phyloP scores from a whole-genome alignment of 78 protist genomes.

The Pigoraptor vietnamica region DNA sequence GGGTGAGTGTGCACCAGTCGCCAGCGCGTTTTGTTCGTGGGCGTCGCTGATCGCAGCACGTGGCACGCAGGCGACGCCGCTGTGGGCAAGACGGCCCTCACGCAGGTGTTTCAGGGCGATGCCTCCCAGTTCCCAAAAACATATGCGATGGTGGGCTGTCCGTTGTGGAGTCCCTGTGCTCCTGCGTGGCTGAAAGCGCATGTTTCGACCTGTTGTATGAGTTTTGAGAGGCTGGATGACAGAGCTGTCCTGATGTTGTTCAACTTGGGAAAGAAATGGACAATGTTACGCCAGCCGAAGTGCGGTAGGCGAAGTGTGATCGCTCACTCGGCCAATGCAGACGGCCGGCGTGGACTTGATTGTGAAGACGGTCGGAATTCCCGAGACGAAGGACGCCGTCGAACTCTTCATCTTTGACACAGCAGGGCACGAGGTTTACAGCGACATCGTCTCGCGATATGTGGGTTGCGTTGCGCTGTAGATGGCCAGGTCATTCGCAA shows the following conservation, averaged over 20 bases:
- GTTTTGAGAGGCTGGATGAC: too few species aligned
- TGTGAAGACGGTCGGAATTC: not conserved
- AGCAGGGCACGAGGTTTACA: not conserved
- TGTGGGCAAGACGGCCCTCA: not conserved
- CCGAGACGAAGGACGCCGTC: not conserved
- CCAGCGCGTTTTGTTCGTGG: too few species aligned
- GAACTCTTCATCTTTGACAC: not conserved
- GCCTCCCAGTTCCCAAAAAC: not conserved
- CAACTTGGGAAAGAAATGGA: too few species aligned
- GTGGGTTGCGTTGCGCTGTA: too few species aligned
- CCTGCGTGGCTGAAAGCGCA: too few species aligned
- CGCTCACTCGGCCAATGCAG: too few species aligned
- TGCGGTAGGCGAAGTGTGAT: too few species aligned
- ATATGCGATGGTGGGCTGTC: not conserved
- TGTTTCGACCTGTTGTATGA: too few species aligned
- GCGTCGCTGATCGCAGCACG: not conserved
- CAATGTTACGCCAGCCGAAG: too few species aligned
- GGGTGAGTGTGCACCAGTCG: not conserved
- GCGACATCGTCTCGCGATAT: not conserved
- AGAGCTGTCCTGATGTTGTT: too few species aligned
- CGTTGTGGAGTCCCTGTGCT: too few species aligned
- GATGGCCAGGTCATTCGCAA: too few species aligned
- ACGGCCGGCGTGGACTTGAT: not conserved
- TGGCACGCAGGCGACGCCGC: not conserved
- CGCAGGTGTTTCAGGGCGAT: not conserved